phyloP scores from a whole-genome alignment of 257 asterid species.

The Nicotiana benthamiana region DNA sequence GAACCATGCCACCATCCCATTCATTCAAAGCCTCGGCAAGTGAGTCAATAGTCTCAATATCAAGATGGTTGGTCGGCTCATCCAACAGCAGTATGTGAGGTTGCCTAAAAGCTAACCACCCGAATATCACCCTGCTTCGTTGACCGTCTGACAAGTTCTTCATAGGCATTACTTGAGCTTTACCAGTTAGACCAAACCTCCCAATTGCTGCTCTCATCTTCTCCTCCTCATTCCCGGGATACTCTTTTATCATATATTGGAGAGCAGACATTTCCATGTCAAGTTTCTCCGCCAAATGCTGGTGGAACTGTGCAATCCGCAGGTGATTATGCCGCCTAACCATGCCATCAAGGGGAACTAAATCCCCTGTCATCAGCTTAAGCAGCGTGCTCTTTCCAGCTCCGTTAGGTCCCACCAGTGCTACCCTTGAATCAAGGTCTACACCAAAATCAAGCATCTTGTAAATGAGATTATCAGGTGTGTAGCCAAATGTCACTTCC shows the following conservation, averaged over 20 bases:
- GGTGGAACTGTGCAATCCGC: conserved; percentile 87
- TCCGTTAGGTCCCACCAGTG: conserved; percentile 97
- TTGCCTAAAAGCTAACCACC: conserved; percentile 91
- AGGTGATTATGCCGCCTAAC: conserved; percentile 91
- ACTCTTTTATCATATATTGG: conserved; percentile 64
- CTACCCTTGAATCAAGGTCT: conserved; percentile 89
- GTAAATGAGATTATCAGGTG: conserved; percentile 79
- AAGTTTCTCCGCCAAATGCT: conserved; percentile 86
- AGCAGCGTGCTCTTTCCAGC: conserved; percentile 96
- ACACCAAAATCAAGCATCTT: conserved; percentile 90
- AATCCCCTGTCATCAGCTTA: conserved; percentile 95
- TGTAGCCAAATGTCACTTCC: conserved; percentile 86
- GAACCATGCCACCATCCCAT: conserved; percentile 98
- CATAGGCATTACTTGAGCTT: conserved; percentile 98
- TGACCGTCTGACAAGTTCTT: conserved; percentile 88
- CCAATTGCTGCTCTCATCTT: conserved; percentile 89
- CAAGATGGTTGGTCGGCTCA: conserved; percentile 97
- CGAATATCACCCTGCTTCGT: conserved; percentile 80
- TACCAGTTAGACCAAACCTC: conserved; percentile 77
- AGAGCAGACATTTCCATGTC: conserved; percentile 80
- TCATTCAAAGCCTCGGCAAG: conserved; percentile 93
- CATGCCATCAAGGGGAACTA: conserved; percentile 87
- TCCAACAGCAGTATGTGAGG: conserved; percentile 85
- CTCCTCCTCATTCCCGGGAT: conserved; percentile 91
- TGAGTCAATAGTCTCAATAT: conserved; percentile 91